Evolutionary conservation across 441 rosid genomes (phyloP), one percentile per base, ranked within the genome.

Genomic region (Gossypium gossypioides): DNA sequence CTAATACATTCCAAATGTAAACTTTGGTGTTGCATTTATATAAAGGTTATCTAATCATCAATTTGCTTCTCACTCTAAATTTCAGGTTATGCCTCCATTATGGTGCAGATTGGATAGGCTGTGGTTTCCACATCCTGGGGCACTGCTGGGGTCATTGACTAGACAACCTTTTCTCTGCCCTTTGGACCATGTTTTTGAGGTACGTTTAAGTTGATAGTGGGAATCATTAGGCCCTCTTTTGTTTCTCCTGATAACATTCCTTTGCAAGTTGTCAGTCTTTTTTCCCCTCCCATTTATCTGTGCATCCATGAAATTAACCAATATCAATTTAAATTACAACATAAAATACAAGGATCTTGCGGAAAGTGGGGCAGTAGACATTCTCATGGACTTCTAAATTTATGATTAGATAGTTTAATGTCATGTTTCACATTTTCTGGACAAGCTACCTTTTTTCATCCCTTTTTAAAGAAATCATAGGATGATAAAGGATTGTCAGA

Each of bases 101-200:
- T 96, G 99, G 99, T 96, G 99, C 86, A 89, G 98, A 87, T 75
- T 96, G 86, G 99, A 96, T 74, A 88, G 98, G 79, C 83, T 96
- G 67, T 96, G 99, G 99, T 96, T 91, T 87, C 84, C 90, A 5
- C 99, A 96, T 86, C 98, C 99, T 22, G 99, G 99, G 75, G 85
- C 83, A 75, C 75, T 85, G 59, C 79, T 18, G 74, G 93, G 97
- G 71, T 83, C 99, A 63, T 72, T 95, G 90, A 95, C 99, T 18
- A 85, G 89, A 71, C 99, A 89, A 78, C 99, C 99, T 77, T 95
- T 95, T 77, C 72, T 92, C 75, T 95, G 99, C 84, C 99, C 99
- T 78, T 80, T 95, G 78, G 99, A 95, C 77, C 99, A 95, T 63
- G 98, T 92, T 25, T 92, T 92, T 80, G 98, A 96, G 99, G 99